Conservation (phyloP, 2,329 filamentous ascomycete species). For the Thermochaetoides dissita region DNA sequence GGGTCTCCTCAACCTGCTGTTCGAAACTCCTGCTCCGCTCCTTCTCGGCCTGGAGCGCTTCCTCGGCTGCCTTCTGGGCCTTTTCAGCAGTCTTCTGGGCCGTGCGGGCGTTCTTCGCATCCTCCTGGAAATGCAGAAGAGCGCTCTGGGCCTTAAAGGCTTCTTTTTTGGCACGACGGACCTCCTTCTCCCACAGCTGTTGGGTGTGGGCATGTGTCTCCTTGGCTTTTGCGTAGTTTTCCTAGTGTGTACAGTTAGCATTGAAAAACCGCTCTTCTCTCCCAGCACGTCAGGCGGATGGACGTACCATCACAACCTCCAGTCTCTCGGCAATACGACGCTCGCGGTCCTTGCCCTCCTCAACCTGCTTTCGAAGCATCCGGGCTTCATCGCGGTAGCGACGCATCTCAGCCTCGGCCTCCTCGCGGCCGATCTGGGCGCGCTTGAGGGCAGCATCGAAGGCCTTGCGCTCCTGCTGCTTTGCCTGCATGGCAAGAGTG, state of each 20-base stretch:
- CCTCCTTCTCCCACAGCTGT: conserved; percentile 60
- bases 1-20: neutral
- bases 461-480: conserved; percentile 48
- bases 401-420: conserved; percentile 55
- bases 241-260: conserved; percentile 28
- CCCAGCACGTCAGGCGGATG: neutral
- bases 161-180: conserved; percentile 55
- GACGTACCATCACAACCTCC: conserved; percentile 54
- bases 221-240: conserved; percentile 56
- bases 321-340: conserved; percentile 51
- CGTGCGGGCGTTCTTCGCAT: conserved; percentile 48
- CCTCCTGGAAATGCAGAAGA: conserved; percentile 59
- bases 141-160: conserved; percentile 60
- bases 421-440: conserved; percentile 54
- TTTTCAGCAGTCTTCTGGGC: conserved; percentile 26
- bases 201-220: conserved; percentile 55
- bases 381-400: conserved; percentile 47
- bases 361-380: conserved; percentile 40
- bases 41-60: neutral
- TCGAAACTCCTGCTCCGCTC: neutral
- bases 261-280: neutral
- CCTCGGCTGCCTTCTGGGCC: neutral
- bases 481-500: conserved; percentile 45
- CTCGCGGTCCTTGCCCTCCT: conserved; percentile 53
- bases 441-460: conserved; percentile 53